Evolutionary conservation across 2,329 filamentous ascomycete species (phyloP), one percentile per base, ranked within the genome.

Genomic region (Arthroderma uncinatum): DNA sequence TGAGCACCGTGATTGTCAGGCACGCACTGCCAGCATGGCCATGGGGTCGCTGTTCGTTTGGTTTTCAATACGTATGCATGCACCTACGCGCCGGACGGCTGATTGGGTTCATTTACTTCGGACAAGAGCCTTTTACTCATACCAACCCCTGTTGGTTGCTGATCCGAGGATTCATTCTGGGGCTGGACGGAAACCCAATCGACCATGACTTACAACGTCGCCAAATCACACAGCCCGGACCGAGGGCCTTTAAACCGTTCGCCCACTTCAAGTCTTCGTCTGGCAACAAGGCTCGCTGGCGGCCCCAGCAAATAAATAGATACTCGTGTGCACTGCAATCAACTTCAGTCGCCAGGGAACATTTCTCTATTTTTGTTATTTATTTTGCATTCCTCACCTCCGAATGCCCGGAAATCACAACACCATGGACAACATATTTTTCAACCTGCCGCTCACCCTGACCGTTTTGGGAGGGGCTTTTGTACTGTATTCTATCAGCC

Each of bases 401-500:
- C 14, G 5, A 40, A 7, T 16, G 14, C 37, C 36, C 14, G 1
- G 39, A 21, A 10, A 42, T 7, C 16, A 30, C 44, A 21, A 48
- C n/a, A 48, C 44, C n/a, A 48, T 48, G 44, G 44, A 48, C 21
- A 16, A 30, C 44, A 48, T 30, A 28, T 8, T 10, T 7, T 28
- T 48, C 23, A 48, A 48, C 23, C 23, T 48, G 1, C 44, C 44
- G 6, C 2, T 28, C 44, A 48, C 44, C 25, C 23, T 48, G 44
- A 28, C 44, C n/a, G 23, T 30, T n/a, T 30, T 48, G 21, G 44
- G 21, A 14, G 44, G 44, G 44, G n/a, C 25, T n/a, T 48, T 23
- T 25, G 23, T n/a, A 19, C 21, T 48, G 12, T 62, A 55, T 61
- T 69, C 7, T 7, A 10, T 68, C 62, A 12, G 30, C 30, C n/a